Evolutionary conservation across 2,329 filamentous ascomycete genomes (phyloP), one percentile per base, ranked within the genome.

Genomic region (Trichoderma sp.): DNA sequence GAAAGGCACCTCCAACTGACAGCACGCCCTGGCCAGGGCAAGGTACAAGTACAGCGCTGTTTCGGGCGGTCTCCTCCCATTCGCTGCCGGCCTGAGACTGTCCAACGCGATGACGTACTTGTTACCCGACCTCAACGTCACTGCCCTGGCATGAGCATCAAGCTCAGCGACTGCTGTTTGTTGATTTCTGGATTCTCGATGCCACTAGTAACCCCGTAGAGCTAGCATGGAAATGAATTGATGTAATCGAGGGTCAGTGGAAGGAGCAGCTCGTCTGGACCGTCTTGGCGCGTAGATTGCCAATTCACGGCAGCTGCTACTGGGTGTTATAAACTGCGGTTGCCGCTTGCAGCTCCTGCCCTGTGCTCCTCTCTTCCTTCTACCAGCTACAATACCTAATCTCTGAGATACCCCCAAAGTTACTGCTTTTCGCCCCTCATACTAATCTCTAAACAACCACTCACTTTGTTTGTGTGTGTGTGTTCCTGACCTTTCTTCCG

Each of bases 41-140:
- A 19, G 37, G 37, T 40, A 40, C 37, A 19, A 14, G 37, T 40
- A 40, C 37, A 40, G 37, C 37, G 5, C 40, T 4, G 19, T 43
- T 43, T 43, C 40, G 37, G 37, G 37, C 37, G 37, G 37, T 40
- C 40, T 43, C 63, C 53, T 37, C 29, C 29, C 33, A 33, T 58
- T 40, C 55, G 53, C 33, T 14, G 40, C 35, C 64, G 24, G 8
- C 37, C 53, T 27, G 43, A 49, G 47, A 21, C 57, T 53, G 53
- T 68, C 14, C 37, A 43, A 35, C 59, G 57, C 47, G 33, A 79
- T 79, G 78, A 79, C 78, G 78, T 78, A 76, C 72, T 75, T 72
- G 74, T 72, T 72, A 72, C 74, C 72, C 75, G 73, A 72, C 73
- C 72, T 72, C 73, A 79, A 79, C 78, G 78, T 79, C 78, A 79